These are phyloP conservation scores for Luffa aegyptiaca DNA, from an alignment of 306 rosid genomes.

Conservation along the genomic window DNA sequence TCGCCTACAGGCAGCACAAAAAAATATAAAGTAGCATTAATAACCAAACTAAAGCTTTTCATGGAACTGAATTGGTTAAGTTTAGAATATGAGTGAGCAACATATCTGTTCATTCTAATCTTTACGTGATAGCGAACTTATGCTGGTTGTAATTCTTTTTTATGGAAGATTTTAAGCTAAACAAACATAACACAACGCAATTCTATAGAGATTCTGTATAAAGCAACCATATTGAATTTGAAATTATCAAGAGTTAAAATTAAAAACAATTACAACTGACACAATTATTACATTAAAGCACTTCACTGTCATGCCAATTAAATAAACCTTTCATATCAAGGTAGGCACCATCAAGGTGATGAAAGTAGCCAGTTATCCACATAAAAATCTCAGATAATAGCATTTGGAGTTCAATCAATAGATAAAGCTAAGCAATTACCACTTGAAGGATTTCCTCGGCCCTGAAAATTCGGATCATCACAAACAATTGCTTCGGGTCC, in stretches of 20 bases:
- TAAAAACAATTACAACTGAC: not conserved
- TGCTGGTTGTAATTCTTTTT: not conserved
- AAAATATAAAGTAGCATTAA: not conserved
- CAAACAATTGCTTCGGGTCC: conserved; percentile 81
- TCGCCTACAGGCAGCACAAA: conserved; percentile 40
- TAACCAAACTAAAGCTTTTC: not conserved
- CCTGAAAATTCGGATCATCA: conserved; percentile 71
- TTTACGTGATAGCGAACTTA: not conserved
- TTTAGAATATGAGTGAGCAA: not conserved
- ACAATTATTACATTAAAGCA: not conserved
- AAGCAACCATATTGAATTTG: not conserved
- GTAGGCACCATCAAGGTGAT: not conserved
- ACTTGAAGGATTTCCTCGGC: conserved; percentile 64
- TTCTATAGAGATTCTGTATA: not conserved
- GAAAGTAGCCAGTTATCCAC: not conserved
- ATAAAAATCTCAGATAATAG: not conserved
- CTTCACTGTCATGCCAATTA: not conserved
- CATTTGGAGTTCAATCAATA: not conserved
- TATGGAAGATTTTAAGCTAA: not conserved
- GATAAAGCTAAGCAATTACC: conserved; percentile 26
- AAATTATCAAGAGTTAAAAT: not conserved
- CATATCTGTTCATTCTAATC: not conserved
- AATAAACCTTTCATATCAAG: not conserved
- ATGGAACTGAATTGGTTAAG: not conserved
- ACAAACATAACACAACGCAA: not conserved